Evolutionary conservation across 23 red algal species (phyloP).

Genomic region (Gracilaria caudata): DNA sequence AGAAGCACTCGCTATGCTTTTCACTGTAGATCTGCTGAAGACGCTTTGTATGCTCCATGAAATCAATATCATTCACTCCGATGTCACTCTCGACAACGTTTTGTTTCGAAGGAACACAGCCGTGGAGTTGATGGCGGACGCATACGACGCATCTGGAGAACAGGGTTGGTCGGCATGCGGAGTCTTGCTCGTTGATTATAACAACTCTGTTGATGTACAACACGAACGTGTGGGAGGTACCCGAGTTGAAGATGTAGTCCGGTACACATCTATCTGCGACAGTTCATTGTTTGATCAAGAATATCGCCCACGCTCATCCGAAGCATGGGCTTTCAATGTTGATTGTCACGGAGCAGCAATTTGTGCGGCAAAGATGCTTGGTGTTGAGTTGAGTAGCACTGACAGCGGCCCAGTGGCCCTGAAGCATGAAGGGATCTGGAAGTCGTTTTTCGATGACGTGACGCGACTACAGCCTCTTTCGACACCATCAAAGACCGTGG

Average conservation of each 20-base stretch:
- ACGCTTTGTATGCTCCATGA: constrained; percentile 41
- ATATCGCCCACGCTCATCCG: constrained; percentile 1
- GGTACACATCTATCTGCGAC: not conserved
- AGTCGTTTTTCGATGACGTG: constrained; percentile 30
- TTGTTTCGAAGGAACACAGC: constrained; percentile 45
- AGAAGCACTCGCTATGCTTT: constrained; percentile 59
- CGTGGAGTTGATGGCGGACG: constrained; percentile 19
- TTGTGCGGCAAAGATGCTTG: constrained; percentile 55
- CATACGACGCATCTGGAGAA: constrained; percentile 3
- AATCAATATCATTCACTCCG: constrained; percentile 49
- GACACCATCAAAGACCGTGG: not conserved
- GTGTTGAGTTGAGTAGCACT: not conserved
- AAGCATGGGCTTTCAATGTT: constrained; percentile 51
- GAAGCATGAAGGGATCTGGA: constrained; percentile 43
- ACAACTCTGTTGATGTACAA: constrained; percentile 45
- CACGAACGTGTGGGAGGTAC: constrained; percentile 29
- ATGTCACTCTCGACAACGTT: constrained; percentile 61
- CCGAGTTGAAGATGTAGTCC: constrained; percentile 1
- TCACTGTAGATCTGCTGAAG: constrained; percentile 56
- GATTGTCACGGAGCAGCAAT: constrained; percentile 52
- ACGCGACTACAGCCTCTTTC: not conserved
- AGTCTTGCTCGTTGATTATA: constrained; percentile 61
- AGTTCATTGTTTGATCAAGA: constrained; percentile 3
- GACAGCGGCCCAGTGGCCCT: not conserved
- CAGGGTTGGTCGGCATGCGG: constrained; percentile 43